Evolutionary conservation across 495 filamentous ascomycete genomes (phyloP).

Genomic region (Elasticomyces elasticus): DNA sequence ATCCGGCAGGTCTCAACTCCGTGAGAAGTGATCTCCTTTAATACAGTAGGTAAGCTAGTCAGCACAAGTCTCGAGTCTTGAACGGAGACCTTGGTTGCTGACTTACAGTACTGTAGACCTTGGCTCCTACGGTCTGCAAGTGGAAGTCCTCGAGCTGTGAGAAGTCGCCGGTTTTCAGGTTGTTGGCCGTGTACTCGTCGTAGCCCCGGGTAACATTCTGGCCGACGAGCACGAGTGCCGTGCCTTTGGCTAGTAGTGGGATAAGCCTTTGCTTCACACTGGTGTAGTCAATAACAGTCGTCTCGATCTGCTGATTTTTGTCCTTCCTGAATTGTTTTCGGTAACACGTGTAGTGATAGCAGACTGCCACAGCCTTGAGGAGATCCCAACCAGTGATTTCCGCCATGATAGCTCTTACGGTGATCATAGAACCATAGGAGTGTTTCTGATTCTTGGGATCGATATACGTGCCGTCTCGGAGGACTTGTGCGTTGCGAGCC

Average conservation of each 20-base stretch:
- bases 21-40: constrained; percentile 12
- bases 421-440: constrained; percentile 20
- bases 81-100: too few relatives aligned
- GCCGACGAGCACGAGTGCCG: constrained; percentile 12
- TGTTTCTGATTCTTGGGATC: constrained; percentile 13
- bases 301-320: constrained; percentile 6
- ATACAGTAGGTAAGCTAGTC: too few relatives aligned
- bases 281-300: constrained; percentile 16
- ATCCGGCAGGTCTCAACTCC: constrained; percentile 13
- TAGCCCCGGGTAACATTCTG: constrained; percentile 10
- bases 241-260: constrained; percentile 10
- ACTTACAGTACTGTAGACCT: constrained; percentile 14
- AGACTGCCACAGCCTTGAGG: constrained; percentile 12
- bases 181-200: constrained; percentile 7
- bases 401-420: constrained; percentile 18
- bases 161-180: constrained; percentile 12
- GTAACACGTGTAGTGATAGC: constrained; percentile 10
- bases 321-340: constrained; percentile 14
- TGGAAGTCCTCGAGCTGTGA: constrained; percentile 18
- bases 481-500: constrained; percentile 17
- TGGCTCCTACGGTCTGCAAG: constrained; percentile 13
- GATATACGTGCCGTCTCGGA: constrained; percentile 17
- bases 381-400: constrained; percentile 16
- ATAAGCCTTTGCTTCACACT: constrained; percentile 14
- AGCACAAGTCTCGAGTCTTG: too few relatives aligned